A percentile compares a stretch with the other conserved stretches of the same genome.
Conservation (phyloP, 2,329 filamentous ascomycete species). For the Xylariaceae sp. region DNA sequence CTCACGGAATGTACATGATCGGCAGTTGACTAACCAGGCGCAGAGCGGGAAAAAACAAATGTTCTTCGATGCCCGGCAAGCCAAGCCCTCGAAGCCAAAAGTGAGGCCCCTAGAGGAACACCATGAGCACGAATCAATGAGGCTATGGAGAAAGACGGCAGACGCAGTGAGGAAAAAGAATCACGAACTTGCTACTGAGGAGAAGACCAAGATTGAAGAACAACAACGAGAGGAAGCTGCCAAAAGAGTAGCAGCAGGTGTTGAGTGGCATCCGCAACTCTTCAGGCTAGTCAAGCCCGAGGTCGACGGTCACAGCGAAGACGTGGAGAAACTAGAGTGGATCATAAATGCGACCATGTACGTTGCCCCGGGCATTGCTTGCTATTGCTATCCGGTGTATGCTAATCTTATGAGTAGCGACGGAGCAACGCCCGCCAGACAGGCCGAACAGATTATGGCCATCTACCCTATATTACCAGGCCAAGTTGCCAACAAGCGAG, state of each 20-base stretch:
- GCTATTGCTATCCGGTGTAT: not conserved
- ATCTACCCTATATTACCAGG: conserved; percentile 82
- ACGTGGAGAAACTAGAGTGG: conserved; percentile 89
- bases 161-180: conserved; percentile 79
- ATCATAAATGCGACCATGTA: conserved; percentile 86
- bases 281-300: conserved; percentile 74
- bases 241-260: conserved; percentile 67
- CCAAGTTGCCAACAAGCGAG: conserved; percentile 56
- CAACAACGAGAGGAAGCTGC: conserved; percentile 85
- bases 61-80: conserved; percentile 79
- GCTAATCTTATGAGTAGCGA: conserved; percentile 40
- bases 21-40: conserved; percentile 15
- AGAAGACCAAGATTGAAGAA: conserved; percentile 96
- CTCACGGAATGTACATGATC: not conserved
- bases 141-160: conserved; percentile 77
- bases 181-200: conserved; percentile 84
- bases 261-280: conserved; percentile 83
- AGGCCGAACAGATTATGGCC: conserved; percentile 76
- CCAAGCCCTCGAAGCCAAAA: conserved; percentile 69
- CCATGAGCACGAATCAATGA: conserved; percentile 83
- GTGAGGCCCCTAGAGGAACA: conserved; percentile 81
- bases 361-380: conserved; percentile 21
- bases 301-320: conserved; percentile 67
- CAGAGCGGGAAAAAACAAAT: conserved; percentile 85
- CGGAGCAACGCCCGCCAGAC: conserved; percentile 60